These are phyloP conservation scores for Schwanniomyces sp. DNA, from an alignment of 805 yeast genomes.

Conservation along the genomic window DNA sequence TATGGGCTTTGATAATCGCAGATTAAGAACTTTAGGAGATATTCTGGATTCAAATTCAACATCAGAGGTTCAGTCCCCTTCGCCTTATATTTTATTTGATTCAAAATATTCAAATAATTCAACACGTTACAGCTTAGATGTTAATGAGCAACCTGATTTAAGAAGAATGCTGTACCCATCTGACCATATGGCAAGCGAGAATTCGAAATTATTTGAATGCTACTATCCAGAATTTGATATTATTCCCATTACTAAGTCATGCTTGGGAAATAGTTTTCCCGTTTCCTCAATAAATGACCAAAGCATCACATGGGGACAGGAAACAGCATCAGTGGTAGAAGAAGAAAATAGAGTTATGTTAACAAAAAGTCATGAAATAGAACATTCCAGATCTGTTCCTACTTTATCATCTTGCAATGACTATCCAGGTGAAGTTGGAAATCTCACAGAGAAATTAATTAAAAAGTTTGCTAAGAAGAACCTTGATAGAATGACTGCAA, in stretches of 20 bases:
- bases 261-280: not conserved
- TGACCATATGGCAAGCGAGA: not conserved
- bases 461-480: slow-evolving; percentile 2
- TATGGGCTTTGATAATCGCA: not conserved
- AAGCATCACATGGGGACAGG: not conserved
- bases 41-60: not conserved
- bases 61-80: not conserved
- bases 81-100: slow-evolving; percentile 4
- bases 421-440: not conserved
- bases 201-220: not conserved
- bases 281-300: not conserved
- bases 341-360: not conserved
- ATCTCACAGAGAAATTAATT: slow-evolving; percentile 1
- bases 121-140: not conserved
- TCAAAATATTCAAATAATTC: not conserved
- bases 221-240: not conserved
- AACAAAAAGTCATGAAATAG: not conserved
- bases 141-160: not conserved
- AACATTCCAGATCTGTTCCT: not conserved
- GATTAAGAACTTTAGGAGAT: not conserved
- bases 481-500: not conserved
- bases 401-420: not conserved
- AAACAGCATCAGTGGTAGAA: not conserved
- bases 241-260: not conserved
- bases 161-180: not conserved